Evolutionary conservation across 2,329 filamentous ascomycete genomes (phyloP), one percentile per base, ranked within the genome.

Genomic region (Ilyonectria sp.): DNA sequence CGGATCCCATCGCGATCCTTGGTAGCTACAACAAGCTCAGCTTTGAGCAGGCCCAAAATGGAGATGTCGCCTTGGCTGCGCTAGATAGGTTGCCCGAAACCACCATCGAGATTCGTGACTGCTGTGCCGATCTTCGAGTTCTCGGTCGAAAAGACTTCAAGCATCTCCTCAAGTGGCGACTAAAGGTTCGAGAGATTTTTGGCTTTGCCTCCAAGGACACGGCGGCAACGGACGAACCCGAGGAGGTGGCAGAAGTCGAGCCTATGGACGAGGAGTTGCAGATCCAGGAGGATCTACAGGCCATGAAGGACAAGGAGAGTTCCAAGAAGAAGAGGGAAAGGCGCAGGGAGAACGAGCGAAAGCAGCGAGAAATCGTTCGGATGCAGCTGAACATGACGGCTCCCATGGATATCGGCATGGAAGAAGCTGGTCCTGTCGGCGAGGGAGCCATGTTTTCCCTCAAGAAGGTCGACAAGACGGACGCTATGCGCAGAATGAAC

Each of bases 381-480:
- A 92, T 99, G 92, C 96, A 99, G 81, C 90, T 99, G 85, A 92
- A 98, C 83, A 99, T 99, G 96, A 92, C 92, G 2, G 93, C 94
- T 1, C 96, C 96, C 8, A 96, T 94, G 86, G 96, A 99, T 71
- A 97, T 99, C 70, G 96, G 96, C 76, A 89, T 97, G 83, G 96
- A 97, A 78, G 94, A 96, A 81, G 83, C 89, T 26, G 94, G 94
- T 0, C 93, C 93, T 0, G 85, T 89, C 56, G 95, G 94, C 26
- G 91, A 94, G 47, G 93, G 94, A 52, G 86, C 93, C 31, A 96
- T 97, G 85, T 99, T 99, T 79, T 90, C 90, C 3, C 86, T 98
- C 53, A 97, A 94, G 80, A 84, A 90, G 9, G 88, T 97, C 50
- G 94, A 98, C 78, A 93, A 93, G 79, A 89, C 90, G 19, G 90